These are phyloP conservation scores for Cryphonectria naterciae DNA, from an alignment of 2,329 filamentous ascomycete species.

Conservation along the genomic window DNA sequence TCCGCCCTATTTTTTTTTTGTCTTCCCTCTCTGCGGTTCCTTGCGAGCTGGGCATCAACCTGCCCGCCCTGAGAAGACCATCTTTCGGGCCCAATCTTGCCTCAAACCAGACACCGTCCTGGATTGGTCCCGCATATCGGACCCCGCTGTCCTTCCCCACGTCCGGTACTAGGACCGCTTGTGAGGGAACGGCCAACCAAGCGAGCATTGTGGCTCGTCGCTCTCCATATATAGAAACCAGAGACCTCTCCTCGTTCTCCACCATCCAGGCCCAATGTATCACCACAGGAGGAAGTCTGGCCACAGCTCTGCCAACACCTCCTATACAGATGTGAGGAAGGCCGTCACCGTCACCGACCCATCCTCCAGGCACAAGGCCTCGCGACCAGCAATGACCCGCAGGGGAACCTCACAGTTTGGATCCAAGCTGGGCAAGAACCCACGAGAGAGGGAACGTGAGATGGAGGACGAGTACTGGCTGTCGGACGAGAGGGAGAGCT, in stretches of 20 bases:
- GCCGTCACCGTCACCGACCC: conserved; percentile 49
- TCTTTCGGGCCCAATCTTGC: conserved; percentile 9
- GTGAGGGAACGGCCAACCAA: conserved; percentile 23
- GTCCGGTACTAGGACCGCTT: conserved; percentile 19
- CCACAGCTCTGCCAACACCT: conserved; percentile 55
- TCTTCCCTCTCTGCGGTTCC: conserved; percentile 10
- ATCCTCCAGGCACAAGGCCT: conserved; percentile 48
- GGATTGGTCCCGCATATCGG: conserved; percentile 19
- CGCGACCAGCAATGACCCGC: conserved; percentile 50
- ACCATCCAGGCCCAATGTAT: conserved; percentile 48
- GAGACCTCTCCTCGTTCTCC: conserved; percentile 12
- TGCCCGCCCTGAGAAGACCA: background rate
- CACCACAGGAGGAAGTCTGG: conserved; percentile 62
- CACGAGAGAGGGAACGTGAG: conserved; percentile 56
- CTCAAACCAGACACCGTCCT: conserved; percentile 14
- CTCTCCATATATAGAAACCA: conserved; percentile 9
- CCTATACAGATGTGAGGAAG: conserved; percentile 60
- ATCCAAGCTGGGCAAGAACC: conserved; percentile 53
- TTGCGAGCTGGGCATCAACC: conserved; percentile 21
- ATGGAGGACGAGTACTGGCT: conserved; percentile 50
- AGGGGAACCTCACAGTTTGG: conserved; percentile 45
- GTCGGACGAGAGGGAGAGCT: conserved; percentile 64
- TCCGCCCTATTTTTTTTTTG: background rate
- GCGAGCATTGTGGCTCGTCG: conserved; percentile 24
- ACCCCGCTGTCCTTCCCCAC: conserved; percentile 28